Conservation (phyloP, 169 alveolate genomes). For the Plasmodium gaboni region DNA sequence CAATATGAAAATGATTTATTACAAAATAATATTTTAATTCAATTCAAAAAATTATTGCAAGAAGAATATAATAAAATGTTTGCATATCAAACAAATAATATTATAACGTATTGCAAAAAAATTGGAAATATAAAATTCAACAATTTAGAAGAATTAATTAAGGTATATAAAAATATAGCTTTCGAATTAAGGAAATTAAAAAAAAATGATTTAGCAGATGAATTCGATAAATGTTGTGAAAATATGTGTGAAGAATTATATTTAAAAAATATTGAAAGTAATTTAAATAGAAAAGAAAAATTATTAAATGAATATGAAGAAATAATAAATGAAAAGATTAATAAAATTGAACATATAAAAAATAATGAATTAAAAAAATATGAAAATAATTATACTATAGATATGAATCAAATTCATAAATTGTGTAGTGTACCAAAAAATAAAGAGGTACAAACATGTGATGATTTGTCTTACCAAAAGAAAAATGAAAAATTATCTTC, state of each 20-base stretch:
- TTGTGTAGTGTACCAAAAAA: slow-evolving; percentile 28
- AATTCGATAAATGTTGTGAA: slow-evolving; percentile 75
- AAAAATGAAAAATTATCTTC: slow-evolving; percentile 23
- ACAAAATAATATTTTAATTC: slow-evolving; percentile 42
- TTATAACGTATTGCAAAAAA: slow-evolving; percentile 51
- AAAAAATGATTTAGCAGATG: slow-evolving; percentile 54
- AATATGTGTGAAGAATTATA: slow-evolving; percentile 75
- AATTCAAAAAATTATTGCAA: slow-evolving; percentile 56
- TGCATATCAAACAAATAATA: slow-evolving; percentile 72
- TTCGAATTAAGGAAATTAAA: slow-evolving; percentile 48
- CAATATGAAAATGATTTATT: slow-evolving; percentile 64
- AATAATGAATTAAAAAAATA: slow-evolving; percentile 24
- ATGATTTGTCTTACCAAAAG: slow-evolving; percentile 30
- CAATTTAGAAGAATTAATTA: slow-evolving; percentile 56
- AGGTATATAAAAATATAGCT: slow-evolving; percentile 69
- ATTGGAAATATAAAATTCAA: slow-evolving; percentile 49
- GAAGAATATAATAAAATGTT: slow-evolving; percentile 75
- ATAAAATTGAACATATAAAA: slow-evolving; percentile 35
- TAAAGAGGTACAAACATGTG: slow-evolving; percentile 54
- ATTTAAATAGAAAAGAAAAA: slow-evolving; percentile 48
- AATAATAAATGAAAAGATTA: slow-evolving; percentile 54
- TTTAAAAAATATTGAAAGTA: slow-evolving; percentile 51
- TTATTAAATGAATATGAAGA: slow-evolving; percentile 46
- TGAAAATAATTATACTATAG: slow-evolving; percentile 21
- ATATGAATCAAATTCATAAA: slow-evolving; percentile 22